These are phyloP conservation scores for Elongisporangium undulatum DNA, from an alignment of 352 stramenopile species.

Conservation along the genomic window DNA sequence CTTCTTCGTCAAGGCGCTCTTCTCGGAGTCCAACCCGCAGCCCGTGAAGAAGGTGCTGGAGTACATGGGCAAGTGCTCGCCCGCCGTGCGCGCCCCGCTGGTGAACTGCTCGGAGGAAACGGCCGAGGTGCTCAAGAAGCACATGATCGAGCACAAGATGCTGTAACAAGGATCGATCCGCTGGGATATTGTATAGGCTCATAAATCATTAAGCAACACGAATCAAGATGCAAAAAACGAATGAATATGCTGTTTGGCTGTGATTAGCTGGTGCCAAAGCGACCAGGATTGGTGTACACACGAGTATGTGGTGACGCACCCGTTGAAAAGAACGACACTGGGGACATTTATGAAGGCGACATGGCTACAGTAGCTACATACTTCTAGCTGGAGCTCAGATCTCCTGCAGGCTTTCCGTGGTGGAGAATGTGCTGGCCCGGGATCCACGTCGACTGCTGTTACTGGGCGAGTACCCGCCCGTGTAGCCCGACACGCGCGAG, in stretches of 20 bases:
- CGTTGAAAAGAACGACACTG: slow-evolving; percentile 24
- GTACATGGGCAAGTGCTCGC: slow-evolving; percentile 81
- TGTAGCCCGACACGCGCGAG: slow-evolving; percentile 58
- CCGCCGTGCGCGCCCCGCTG: slow-evolving; percentile 70
- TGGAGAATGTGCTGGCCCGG: slow-evolving; percentile 16
- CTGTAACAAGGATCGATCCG: slow-evolving; percentile 28
- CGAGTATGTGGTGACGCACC: slow-evolving; percentile 3
- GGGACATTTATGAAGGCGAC: not conserved
- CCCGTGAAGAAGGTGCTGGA: slow-evolving; percentile 90
- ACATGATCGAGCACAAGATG: slow-evolving; percentile 75
- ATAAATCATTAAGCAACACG: not conserved
- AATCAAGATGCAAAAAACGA: not conserved
- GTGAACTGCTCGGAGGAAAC: slow-evolving; percentile 67
- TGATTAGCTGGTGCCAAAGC: not conserved
- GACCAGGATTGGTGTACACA: not conserved
- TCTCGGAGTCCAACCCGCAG: slow-evolving; percentile 90
- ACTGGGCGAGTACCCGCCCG: slow-evolving; percentile 52
- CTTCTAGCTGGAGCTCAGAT: not conserved
- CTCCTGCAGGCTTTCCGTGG: not conserved
- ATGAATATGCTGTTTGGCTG: not conserved
- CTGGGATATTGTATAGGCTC: not conserved
- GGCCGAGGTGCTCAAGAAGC: slow-evolving; percentile 49
- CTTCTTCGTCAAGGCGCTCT: slow-evolving; percentile 89
- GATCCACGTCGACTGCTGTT: slow-evolving; percentile 24
- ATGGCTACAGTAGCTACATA: not conserved